Evolutionary conservation across 306 rosid species (phyloP), one percentile per base, ranked within the genome.

Genomic region (Dalbergia oliveri): DNA sequence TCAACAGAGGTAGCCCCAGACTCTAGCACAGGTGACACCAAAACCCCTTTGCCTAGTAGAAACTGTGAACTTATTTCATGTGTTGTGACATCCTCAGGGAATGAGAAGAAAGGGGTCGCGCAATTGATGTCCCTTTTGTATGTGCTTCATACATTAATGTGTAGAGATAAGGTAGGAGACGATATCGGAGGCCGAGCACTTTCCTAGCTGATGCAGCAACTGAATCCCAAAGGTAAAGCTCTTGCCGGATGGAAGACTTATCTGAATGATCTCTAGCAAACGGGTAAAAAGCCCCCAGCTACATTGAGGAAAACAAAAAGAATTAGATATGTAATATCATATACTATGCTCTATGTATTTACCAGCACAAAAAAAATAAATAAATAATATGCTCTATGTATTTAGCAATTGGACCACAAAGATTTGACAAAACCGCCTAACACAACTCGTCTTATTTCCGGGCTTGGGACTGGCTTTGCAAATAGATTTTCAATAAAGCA

Each of bases 281-380:
- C 5, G 98, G 98, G 69, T 94, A 92, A 78, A 94, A 92, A 10
- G 98, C 97, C 43, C 98, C 98, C 58, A 94, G 83, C 97, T 94
- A 39, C 88, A 88, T 31, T 19, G 6, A 49, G 21, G 56, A 11
- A 68, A 56, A 72, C 44, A 12, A 75, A 44, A 21, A 15, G 14
- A 49, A 18, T 75, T 11, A 41, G 44, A 61, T 45, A 21, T 61
- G 57, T 49, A 6, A 45, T 61, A 11, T 4, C 4, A 11, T 26
- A 26, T 26, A 26, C 31, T 26, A 2, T 26, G 31, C 31, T 26
- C 31, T 26, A 26, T 26, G 31, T 26, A 26, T 26, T 26, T 26
- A 26, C 23, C 23, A 21, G 23, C 23, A 21, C 1, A 21, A 21
- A 21, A 21, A 21, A 21, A 21, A 21, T n/a, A 21, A 21, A 1